These are phyloP conservation scores for Arbutus unedo DNA, from an alignment of 148 eudicot genomes.

Conservation along the genomic window DNA sequence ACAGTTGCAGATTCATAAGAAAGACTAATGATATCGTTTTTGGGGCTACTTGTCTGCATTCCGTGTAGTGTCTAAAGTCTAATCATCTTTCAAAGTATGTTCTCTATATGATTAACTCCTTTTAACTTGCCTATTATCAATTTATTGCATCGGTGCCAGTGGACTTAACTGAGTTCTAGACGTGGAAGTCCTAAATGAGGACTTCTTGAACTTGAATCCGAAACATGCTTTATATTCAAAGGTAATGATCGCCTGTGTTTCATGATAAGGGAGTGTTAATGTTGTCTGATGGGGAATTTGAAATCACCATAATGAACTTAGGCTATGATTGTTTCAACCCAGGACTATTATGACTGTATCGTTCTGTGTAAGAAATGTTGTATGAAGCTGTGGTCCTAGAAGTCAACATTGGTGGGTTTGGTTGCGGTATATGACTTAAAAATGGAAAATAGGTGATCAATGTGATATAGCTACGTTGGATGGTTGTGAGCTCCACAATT, in stretches of 20 bases:
- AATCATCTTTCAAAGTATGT: neutral
- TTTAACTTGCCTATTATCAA: neutral
- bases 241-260: slow-evolving; percentile 34
- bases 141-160: neutral
- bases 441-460: neutral
- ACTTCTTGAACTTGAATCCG: slow-evolving; percentile 65
- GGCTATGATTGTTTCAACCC: neutral
- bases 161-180: slow-evolving; percentile 67
- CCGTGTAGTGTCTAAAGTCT: neutral
- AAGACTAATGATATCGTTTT: neutral
- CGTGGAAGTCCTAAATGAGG: slow-evolving; percentile 69
- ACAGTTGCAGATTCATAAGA: neutral
- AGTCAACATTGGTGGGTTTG: neutral
- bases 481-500: neutral
- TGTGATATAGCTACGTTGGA: neutral
- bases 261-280: neutral
- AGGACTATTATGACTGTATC: too few relatives aligned
- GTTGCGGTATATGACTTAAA: neutral
- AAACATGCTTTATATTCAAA: slow-evolving; percentile 62
- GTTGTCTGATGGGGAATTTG: neutral
- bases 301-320: neutral
- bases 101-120: neutral
- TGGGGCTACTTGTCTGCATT: neutral
- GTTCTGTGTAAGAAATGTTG: neutral
- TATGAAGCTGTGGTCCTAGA: neutral